Percentiles rank a stretch among this genome's conserved stretches.
Evolutionary conservation across 2,329 filamentous ascomycete genomes (phyloP).

Genomic region (Paracoccidioides brasiliensis): DNA sequence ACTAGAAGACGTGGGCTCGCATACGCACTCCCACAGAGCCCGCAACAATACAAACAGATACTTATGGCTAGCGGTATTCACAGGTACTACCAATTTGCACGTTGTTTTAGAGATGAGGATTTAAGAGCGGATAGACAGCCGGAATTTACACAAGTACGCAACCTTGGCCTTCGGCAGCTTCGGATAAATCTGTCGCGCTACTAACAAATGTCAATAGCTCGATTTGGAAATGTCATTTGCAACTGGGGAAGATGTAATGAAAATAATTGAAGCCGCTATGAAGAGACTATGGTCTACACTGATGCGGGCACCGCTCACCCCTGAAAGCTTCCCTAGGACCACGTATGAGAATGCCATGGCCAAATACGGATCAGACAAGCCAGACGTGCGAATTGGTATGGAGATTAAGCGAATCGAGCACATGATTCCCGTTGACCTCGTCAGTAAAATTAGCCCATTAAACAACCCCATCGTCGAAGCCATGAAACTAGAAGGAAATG

Average conservation of each 20-base stretch:
- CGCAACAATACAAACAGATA: constrained; percentile 97
- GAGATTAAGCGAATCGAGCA: constrained; percentile 56
- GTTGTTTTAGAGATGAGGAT: constrained; percentile 92
- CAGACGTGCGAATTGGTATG: constrained; percentile 63
- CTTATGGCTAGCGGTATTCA: constrained; percentile 80
- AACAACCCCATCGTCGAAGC: constrained; percentile 59
- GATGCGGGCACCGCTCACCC: constrained; percentile 31
- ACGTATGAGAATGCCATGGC: constrained; percentile 69
- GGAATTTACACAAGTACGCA: constrained; percentile 74
- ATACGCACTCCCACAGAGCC: constrained; percentile 89
- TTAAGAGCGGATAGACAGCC: constrained; percentile 83
- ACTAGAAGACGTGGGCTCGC: constrained; percentile 62
- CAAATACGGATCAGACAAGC: constrained; percentile 78
- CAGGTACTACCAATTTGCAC: constrained; percentile 83
- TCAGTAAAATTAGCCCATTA: constrained; percentile 61
- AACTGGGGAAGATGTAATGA: constrained; percentile 57
- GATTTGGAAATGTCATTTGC: constrained; percentile 92
- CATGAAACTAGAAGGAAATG: constrained; percentile 46
- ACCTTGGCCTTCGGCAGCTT: background rate
- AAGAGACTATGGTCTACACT: constrained; percentile 41
- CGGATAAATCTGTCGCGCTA: background rate
- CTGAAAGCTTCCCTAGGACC: constrained; percentile 43
- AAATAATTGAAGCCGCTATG: constrained; percentile 39
- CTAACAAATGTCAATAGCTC: constrained; percentile 39
- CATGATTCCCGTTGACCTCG: constrained; percentile 49